Evolutionary conservation across 768 basidiomycete genomes (phyloP).

Genomic region (Suillus sp.): DNA sequence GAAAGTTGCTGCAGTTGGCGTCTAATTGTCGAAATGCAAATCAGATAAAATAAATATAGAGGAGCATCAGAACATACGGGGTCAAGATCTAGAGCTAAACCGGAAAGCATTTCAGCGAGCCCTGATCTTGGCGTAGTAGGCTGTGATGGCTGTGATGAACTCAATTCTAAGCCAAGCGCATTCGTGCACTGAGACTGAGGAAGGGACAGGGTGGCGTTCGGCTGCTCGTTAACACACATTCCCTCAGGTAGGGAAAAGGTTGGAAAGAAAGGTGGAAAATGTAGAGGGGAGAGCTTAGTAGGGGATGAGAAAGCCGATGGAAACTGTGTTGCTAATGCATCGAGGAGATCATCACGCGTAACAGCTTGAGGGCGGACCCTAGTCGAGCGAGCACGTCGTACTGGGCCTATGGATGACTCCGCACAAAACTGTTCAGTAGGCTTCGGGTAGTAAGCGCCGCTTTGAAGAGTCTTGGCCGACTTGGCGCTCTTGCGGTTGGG

Average conservation of each 20-base stretch:
- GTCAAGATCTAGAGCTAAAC: slow-evolving; percentile 28
- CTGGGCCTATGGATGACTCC: slow-evolving; percentile 38
- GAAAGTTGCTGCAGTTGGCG: slow-evolving; percentile 28
- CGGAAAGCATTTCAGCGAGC: slow-evolving; percentile 24
- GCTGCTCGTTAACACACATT: neutral
- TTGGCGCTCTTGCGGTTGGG: slow-evolving; percentile 27
- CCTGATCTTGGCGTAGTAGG: slow-evolving; percentile 25
- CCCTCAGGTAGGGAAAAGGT: slow-evolving; percentile 16
- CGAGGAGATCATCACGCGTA: slow-evolving; percentile 21
- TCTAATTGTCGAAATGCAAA: slow-evolving; percentile 21
- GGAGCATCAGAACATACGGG: slow-evolving; percentile 28
- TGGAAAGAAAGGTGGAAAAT: slow-evolving; percentile 21
- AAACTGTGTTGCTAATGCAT: slow-evolving; percentile 12
- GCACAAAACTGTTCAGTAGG: slow-evolving; percentile 39
- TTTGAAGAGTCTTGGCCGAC: slow-evolving; percentile 21
- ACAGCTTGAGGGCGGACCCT: slow-evolving; percentile 24
- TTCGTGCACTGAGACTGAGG: slow-evolving; percentile 17
- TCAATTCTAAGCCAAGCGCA: slow-evolving; percentile 16
- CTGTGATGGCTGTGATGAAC: slow-evolving; percentile 25
- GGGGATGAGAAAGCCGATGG: slow-evolving; percentile 9
- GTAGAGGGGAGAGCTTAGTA: slow-evolving; percentile 19
- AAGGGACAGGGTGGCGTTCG: slow-evolving; percentile 14
- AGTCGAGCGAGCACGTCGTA: slow-evolving; percentile 34
- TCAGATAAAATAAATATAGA: slow-evolving; percentile 11
- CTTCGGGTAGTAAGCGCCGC: slow-evolving; percentile 25